Evolutionary conservation across 2,329 filamentous ascomycete genomes (phyloP).

Genomic region (Fonsecaea nubica): DNA sequence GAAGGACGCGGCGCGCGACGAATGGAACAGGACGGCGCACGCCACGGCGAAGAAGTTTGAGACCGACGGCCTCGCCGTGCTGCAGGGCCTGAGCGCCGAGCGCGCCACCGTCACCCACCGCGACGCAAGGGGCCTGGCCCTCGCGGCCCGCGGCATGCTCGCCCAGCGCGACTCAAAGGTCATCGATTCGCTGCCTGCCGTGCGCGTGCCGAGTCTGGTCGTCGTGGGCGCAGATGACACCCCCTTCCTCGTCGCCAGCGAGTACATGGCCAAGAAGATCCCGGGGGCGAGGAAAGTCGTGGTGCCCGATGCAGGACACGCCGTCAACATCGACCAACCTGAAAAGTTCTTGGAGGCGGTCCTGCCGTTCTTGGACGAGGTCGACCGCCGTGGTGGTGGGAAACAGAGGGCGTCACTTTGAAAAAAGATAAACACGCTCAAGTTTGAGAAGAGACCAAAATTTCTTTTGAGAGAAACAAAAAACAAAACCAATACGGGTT

Average conservation of each 20-base stretch:
- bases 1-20: slow-evolving; percentile 27
- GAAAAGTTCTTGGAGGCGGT: slow-evolving; percentile 28
- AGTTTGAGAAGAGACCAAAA: slow-evolving; percentile 2
- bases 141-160: slow-evolving; percentile 35
- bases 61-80: slow-evolving; percentile 16
- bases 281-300: slow-evolving; percentile 28
- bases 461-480: neutral
- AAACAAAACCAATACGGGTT: too few species aligned
- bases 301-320: slow-evolving; percentile 6
- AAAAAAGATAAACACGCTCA: neutral
- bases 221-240: slow-evolving; percentile 34
- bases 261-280: slow-evolving; percentile 36
- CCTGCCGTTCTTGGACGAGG: slow-evolving; percentile 25
- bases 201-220: slow-evolving; percentile 32
- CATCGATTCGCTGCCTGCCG: slow-evolving; percentile 15
- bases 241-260: slow-evolving; percentile 33
- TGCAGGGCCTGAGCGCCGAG: slow-evolving; percentile 29
- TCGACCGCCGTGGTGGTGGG: neutral
- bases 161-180: slow-evolving; percentile 29
- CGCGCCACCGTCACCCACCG: slow-evolving; percentile 25
- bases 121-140: slow-evolving; percentile 28
- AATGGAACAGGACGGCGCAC: slow-evolving; percentile 34
- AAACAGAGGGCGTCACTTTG: slow-evolving; percentile 7
- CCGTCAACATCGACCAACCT: slow-evolving; percentile 18
- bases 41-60: slow-evolving; percentile 26